phyloP scores from a whole-genome alignment of 768 basidiomycete genomes.

The Leccinum boreale region DNA sequence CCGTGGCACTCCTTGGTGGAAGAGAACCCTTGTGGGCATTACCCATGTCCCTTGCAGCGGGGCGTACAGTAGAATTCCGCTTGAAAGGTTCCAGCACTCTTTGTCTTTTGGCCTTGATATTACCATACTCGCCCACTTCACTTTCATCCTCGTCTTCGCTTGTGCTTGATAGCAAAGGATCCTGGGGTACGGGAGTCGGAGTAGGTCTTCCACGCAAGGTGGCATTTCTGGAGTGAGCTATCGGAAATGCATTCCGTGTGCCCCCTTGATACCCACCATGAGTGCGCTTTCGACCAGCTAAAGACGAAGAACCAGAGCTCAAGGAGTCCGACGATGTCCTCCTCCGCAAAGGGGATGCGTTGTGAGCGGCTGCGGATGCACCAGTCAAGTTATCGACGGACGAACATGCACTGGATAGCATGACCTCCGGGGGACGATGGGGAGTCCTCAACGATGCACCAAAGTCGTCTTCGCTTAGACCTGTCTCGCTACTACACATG shows the following conservation, averaged over 20 bases:
- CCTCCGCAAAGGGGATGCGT: slow-evolving; percentile 37
- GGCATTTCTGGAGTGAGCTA: slow-evolving; percentile 18
- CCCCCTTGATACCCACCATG: slow-evolving; percentile 11
- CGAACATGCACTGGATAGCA: slow-evolving; percentile 21
- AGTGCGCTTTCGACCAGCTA: slow-evolving; percentile 42
- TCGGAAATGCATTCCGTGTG: not conserved
- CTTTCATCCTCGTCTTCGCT: slow-evolving; percentile 23
- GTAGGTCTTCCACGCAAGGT: slow-evolving; percentile 27
- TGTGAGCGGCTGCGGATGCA: slow-evolving; percentile 37
- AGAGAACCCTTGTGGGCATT: slow-evolving; percentile 13
- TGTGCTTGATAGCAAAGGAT: slow-evolving; percentile 19
- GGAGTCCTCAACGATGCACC: slow-evolving; percentile 69
- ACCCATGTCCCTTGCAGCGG: slow-evolving; percentile 11
- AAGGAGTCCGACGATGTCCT: slow-evolving; percentile 43
- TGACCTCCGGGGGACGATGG: slow-evolving; percentile 27
- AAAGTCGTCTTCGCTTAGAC: slow-evolving; percentile 51
- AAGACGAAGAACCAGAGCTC: slow-evolving; percentile 35
- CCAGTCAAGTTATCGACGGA: slow-evolving; percentile 29
- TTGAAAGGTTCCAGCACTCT: slow-evolving; percentile 24
- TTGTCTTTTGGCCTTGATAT: slow-evolving; percentile 22
- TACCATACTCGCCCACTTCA: slow-evolving; percentile 6
- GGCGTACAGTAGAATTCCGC: slow-evolving; percentile 28
- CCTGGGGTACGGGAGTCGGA: slow-evolving; percentile 1
- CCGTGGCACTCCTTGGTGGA: slow-evolving; percentile 7
- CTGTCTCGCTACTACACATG: slow-evolving; percentile 25